Evolutionary conservation across 495 filamentous ascomycete genomes (phyloP), one percentile per base, ranked within the genome.

Genomic region (Elaphomyces granulatus): DNA sequence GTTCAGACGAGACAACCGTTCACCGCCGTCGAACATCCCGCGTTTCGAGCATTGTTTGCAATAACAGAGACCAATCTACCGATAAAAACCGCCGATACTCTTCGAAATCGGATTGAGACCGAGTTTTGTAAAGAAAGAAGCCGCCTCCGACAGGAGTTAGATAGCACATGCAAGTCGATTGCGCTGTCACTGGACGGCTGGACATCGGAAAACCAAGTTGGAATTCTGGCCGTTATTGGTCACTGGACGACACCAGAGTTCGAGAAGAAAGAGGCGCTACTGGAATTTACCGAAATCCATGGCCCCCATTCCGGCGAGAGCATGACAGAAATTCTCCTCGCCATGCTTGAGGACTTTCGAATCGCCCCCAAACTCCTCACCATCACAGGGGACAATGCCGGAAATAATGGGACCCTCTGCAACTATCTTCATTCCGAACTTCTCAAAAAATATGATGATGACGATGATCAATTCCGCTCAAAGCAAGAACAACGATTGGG

Each of bases 371-470:
- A n/a, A n/a, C n/a, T n/a, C n/a, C n/a, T n/a, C n/a, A n/a, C n/a
- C n/a, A n/a, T n/a, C n/a, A n/a, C n/a, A n/a, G n/a, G n/a, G n/a
- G n/a, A n/a, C 28, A 42, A 45, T 12, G 53, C 59, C 0, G 55
- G 72, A 0, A 32, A 50, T 0, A 41, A 54, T 8, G 43, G 53
- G 1, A 31, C 43, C 0, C 56, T 59, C 30, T 40, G 35, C 23
- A 31, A 33, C 35, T 34, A 32, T 20, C 36, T 44, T n/a, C 37
- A 41, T 21, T 21, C 36, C 17, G 16, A 45, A 18, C 43, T 45
- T 28, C 43, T 40, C 14, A 45, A 45, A 28, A 41, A 31, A 28
- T 45, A 40, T 41, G 42, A 40, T 30, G 36, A 44, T 40, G 30
- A 44, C 8, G 36, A 45, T 31, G 37, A 45, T 26, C 37, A 34